Evolutionary conservation across 208 protist genomes (phyloP).

Genomic region (Leishmania lainsoni): DNA sequence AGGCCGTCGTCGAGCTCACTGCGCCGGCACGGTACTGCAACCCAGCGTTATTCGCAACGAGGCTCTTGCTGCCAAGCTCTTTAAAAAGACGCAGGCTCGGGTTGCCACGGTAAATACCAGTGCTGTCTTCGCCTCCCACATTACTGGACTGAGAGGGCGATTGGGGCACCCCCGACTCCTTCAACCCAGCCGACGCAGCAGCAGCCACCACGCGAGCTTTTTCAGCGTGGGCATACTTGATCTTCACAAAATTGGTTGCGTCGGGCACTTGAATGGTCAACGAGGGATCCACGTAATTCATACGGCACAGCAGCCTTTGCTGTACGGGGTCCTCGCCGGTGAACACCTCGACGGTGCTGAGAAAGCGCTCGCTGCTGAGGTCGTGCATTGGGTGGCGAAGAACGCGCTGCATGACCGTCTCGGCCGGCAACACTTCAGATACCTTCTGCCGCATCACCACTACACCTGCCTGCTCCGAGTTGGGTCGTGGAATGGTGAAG

Average conservation of each 20-base stretch:
- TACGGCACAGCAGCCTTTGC: constrained; percentile 75
- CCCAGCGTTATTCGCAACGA: constrained; percentile 32
- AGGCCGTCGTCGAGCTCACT: constrained; percentile 72
- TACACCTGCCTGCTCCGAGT: constrained; percentile 26
- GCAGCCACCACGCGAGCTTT: neutral
- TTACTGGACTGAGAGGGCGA: neutral
- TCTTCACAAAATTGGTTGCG: constrained; percentile 72
- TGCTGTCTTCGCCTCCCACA: neutral
- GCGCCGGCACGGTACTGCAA: constrained; percentile 53
- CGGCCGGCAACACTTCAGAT: constrained; percentile 31
- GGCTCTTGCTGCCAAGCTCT: constrained; percentile 43
- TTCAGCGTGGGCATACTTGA: constrained; percentile 64
- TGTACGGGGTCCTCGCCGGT: constrained; percentile 60
- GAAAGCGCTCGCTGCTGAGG: constrained; percentile 73
- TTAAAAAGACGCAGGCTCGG: constrained; percentile 64
- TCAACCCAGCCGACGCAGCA: neutral
- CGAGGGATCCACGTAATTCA: constrained; percentile 79
- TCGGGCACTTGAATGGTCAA: constrained; percentile 70
- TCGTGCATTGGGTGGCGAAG: constrained; percentile 78
- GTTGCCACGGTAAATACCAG: constrained; percentile 40
- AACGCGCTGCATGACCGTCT: constrained; percentile 60
- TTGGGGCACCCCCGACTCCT: neutral
- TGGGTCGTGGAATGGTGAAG: constrained; percentile 29
- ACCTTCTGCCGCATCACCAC: constrained; percentile 15
- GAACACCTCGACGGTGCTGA: constrained; percentile 74